Percentiles rank a stretch among this genome's conserved stretches.
Evolutionary conservation across 1,284 basidiomycete species (phyloP).

Genomic region (Laetiporus sulphureus): DNA sequence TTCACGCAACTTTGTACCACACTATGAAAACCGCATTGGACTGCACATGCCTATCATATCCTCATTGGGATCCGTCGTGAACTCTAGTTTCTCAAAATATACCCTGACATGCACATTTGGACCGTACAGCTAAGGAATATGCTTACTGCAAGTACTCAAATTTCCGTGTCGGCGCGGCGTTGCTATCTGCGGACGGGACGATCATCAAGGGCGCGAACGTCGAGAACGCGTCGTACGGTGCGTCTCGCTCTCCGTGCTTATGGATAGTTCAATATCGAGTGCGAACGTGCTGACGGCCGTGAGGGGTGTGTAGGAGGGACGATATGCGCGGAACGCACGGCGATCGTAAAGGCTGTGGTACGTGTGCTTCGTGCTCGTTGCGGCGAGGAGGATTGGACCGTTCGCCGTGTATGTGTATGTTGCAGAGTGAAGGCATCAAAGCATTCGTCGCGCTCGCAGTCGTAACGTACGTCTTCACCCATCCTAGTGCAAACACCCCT

Average conservation of each 20-base stretch:
- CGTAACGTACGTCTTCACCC: conserved; percentile 41
- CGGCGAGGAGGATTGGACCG: conserved; percentile 5
- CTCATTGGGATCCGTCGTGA: no score
- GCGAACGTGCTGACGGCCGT: no score
- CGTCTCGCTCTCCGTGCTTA: conserved; percentile 8
- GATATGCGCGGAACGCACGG: conserved; percentile 88
- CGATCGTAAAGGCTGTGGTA: conserved; percentile 81
- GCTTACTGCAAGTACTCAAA: conserved; percentile 78
- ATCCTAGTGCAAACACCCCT: background rate
- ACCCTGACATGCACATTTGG: no score
- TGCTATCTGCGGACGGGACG: conserved; percentile 62
- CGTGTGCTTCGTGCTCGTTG: no score
- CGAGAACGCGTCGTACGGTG: conserved; percentile 89
- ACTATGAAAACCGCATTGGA: no score
- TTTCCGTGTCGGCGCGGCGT: conserved; percentile 84
- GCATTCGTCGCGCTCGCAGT: conserved; percentile 71
- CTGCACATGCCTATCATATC: no score
- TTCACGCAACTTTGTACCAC: no score
- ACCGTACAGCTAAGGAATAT: conserved; percentile 48
- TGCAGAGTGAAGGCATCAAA: conserved; percentile 70
- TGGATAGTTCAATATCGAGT: no score
- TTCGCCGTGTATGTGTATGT: background rate
- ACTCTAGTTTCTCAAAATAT: no score
- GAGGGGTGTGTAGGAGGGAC: conserved; percentile 56
- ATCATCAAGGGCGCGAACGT: conserved; percentile 83